Evolutionary conservation across 768 basidiomycete genomes (phyloP), one percentile per base, ranked within the genome.

Genomic region (Leccinum truebloodii): DNA sequence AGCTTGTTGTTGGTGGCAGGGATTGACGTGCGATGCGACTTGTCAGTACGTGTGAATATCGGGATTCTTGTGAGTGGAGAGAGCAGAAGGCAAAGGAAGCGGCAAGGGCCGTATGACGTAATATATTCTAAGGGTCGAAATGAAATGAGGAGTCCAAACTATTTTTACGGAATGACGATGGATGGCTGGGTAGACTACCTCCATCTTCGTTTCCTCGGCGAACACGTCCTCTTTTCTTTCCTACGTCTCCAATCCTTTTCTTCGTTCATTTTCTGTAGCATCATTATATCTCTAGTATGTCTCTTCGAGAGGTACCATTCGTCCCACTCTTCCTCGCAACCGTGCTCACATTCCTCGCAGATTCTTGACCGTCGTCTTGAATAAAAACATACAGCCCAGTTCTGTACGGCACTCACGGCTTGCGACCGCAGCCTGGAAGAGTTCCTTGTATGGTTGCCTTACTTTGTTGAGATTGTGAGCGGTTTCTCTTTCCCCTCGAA

Each of bases 11-110:
- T 30, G 18, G n/a, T 51, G 12, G 6, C 54, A 16, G 32, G 18
- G 41, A 44, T 32, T 26, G 46, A 28, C 44, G 52, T n/a, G n/a
- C n/a, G n/a, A n/a, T 4, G 41, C 62, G 52, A 69, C 37, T 3
- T 48, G n/a, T 48, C 55, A 89, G 88, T 51, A 78, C 81, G 14
- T 94, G 92, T 67, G 91, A 93, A 73, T 94, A 92, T 68, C 74
- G 75, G 34, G 75, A 80, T 3, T 86, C 83, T 13, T 95, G 93
- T 67, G 93, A 95, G 75, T 95, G 92, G 92, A 79, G 91, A 62
- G 78, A 76, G 52, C 58, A 64, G 50, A 80, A 78, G 63, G 86
- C 85, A 24, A 64, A 72, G 59, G 84, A 85, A 52, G 59, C 63
- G 28, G 49, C 26, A 8, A 37, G 16, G 34, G 18, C 26, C 34